Conservation (phyloP, 129 eudicot genomes). For the Centella asiatica region DNA sequence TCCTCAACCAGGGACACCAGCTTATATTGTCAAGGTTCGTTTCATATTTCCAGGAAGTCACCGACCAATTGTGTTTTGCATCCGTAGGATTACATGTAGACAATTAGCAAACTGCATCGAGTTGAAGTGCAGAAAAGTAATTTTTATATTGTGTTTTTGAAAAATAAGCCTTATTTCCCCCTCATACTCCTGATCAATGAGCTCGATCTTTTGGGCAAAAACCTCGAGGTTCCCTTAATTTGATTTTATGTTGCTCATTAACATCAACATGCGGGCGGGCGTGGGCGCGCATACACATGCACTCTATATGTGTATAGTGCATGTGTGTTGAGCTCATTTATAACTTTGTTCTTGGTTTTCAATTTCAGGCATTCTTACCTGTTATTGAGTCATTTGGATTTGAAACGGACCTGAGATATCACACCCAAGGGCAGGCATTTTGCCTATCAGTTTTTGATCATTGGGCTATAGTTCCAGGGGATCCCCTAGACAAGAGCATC, state of each 20-base stretch:
- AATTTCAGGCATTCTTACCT: conserved; percentile 75
- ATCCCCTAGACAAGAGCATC: conserved; percentile 88
- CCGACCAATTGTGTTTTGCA: not conserved
- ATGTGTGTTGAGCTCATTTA: not conserved
- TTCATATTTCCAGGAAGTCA: not conserved
- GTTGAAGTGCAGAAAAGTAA: no score
- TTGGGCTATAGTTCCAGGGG: conserved; percentile 99
- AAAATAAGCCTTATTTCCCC: no score
- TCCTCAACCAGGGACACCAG: conserved; percentile 99
- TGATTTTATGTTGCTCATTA: not conserved
- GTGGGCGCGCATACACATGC: no score
- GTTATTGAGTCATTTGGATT: conserved; percentile 97
- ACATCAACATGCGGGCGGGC: no score
- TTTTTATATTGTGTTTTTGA: no score
- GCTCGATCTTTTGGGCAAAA: not conserved
- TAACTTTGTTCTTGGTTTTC: not conserved
- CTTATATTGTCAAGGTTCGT: conserved; percentile 92
- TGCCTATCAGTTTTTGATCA: conserved; percentile 77
- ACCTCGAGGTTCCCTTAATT: not conserved
- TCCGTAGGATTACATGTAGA: not conserved
- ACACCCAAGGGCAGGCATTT: conserved; percentile 98
- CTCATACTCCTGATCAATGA: no score
- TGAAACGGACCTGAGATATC: conserved; percentile 93
- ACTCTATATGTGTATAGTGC: not conserved
- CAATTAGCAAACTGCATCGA: not conserved